A percentile compares a stretch with the other conserved stretches of the same genome.
These are phyloP conservation scores for Clonostachys byssicola DNA, from an alignment of 2,329 filamentous ascomycete genomes.

Conservation along the genomic window DNA sequence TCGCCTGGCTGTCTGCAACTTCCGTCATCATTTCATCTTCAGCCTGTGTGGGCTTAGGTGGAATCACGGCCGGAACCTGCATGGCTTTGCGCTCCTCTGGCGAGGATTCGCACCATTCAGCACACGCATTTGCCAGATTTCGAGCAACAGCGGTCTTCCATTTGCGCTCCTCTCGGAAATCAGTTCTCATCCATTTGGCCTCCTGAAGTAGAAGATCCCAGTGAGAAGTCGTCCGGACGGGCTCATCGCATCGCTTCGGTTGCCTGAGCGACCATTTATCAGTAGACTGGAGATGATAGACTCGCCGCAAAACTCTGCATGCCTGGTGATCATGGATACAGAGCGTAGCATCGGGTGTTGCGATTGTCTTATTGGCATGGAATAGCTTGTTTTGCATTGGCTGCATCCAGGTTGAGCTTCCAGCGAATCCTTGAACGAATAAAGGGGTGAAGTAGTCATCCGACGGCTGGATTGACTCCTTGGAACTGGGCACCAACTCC, in stretches of 20 bases:
- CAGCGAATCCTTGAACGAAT: slow-evolving; percentile 54
- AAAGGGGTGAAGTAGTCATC: slow-evolving; percentile 63
- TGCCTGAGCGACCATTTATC: slow-evolving; percentile 93
- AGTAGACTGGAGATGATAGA: slow-evolving; percentile 86
- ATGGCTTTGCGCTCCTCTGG: slow-evolving; percentile 60
- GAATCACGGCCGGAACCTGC: slow-evolving; percentile 59
- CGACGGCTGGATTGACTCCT: slow-evolving; percentile 37
- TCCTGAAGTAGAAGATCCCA: slow-evolving; percentile 85
- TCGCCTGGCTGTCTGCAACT: slow-evolving; percentile 41
- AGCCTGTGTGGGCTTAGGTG: slow-evolving; percentile 26
- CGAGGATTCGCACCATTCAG: slow-evolving; percentile 69
- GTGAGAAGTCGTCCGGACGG: slow-evolving; percentile 70
- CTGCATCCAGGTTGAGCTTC: slow-evolving; percentile 55
- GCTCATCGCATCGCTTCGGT: slow-evolving; percentile 79
- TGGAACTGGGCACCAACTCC: slow-evolving; percentile 27
- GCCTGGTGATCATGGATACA: slow-evolving; percentile 84
- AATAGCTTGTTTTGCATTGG: slow-evolving; percentile 68
- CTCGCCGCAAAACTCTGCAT: slow-evolving; percentile 77
- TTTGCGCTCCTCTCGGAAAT: slow-evolving; percentile 90
- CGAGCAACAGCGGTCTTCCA: slow-evolving; percentile 85
- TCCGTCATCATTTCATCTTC: slow-evolving; percentile 26
- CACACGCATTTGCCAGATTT: slow-evolving; percentile 77
- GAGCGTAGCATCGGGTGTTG: slow-evolving; percentile 78
- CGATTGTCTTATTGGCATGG: slow-evolving; percentile 84
- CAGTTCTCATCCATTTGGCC: slow-evolving; percentile 97